Evolutionary conservation across 176 grass and related monocot species (phyloP).

Genomic region (Bolboschoenus planiculmis): DNA sequence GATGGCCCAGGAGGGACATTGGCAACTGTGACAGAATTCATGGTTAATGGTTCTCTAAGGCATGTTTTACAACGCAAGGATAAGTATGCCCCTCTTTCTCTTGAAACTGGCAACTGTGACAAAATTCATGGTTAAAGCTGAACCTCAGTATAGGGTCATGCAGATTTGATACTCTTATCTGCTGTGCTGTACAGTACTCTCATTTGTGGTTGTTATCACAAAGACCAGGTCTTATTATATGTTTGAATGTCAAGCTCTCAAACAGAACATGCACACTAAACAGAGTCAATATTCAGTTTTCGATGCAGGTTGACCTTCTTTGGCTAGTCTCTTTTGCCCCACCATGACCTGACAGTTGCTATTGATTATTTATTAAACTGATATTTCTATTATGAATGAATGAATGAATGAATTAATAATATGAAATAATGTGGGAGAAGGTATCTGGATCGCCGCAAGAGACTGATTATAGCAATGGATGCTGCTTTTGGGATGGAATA

Average conservation of each 20-base stretch:
- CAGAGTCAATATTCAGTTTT: not conserved
- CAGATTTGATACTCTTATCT: constrained; percentile 4
- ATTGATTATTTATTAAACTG: not conserved
- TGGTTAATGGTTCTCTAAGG: constrained; percentile 97
- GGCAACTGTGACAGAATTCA: constrained; percentile 89
- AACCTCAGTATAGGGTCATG: not conserved
- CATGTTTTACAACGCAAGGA: constrained; percentile 94
- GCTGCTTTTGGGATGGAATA: constrained; percentile 93
- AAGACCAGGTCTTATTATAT: not conserved
- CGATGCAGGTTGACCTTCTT: not conserved
- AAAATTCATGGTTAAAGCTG: not conserved
- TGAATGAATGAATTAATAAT: not conserved
- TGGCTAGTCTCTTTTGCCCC: too few relatives aligned
- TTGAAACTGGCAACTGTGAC: constrained; percentile 18
- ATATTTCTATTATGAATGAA: not conserved
- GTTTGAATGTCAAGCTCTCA: not conserved
- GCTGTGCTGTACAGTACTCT: not conserved
- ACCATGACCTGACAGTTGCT: not conserved
- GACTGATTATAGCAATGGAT: constrained; percentile 89
- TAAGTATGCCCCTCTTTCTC: constrained; percentile 52
- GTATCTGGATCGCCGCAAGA: constrained; percentile 76
- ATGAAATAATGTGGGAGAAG: constrained; percentile 28
- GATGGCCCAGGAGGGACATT: constrained; percentile 85
- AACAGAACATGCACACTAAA: not conserved
- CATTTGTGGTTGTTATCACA: not conserved